phyloP scores from a whole-genome alignment of 768 basidiomycete genomes.

The Stropharia rugosoannulata region DNA sequence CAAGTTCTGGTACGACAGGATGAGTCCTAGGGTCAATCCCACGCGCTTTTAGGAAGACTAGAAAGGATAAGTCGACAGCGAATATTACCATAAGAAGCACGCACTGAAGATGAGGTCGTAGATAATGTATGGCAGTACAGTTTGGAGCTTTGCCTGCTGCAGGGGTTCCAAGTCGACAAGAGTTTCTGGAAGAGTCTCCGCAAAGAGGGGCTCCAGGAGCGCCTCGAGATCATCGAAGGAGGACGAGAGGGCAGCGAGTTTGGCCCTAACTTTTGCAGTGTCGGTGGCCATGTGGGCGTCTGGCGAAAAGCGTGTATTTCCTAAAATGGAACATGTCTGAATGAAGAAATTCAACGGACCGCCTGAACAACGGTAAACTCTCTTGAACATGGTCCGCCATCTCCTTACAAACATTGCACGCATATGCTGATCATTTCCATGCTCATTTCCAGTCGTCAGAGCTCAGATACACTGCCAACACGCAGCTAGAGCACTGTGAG shows the following conservation, averaged over 20 bases:
- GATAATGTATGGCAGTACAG: slow-evolving; percentile 74
- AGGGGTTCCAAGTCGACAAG: slow-evolving; percentile 64
- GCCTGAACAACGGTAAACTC: slow-evolving; percentile 30
- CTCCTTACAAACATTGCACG: slow-evolving; percentile 7
- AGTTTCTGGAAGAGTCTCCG: slow-evolving; percentile 67
- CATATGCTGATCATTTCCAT: slow-evolving; percentile 7
- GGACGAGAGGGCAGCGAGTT: slow-evolving; percentile 46
- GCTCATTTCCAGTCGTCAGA: slow-evolving; percentile 69
- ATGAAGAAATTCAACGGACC: slow-evolving; percentile 13
- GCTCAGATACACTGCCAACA: slow-evolving; percentile 93
- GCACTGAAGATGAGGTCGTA: slow-evolving; percentile 86
- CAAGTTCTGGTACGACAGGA: slow-evolving; percentile 72
- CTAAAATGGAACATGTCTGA: slow-evolving; percentile 9
- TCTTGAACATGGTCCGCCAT: slow-evolving; percentile 44
- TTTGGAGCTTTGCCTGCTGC: slow-evolving; percentile 82
- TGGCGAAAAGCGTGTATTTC: slow-evolving; percentile 3
- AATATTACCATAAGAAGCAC: slow-evolving; percentile 21
- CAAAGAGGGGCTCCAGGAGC: slow-evolving; percentile 62
- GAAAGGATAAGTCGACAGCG: background rate
- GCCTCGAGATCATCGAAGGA: slow-evolving; percentile 73
- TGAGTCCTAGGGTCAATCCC: slow-evolving; percentile 82
- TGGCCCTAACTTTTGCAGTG: slow-evolving; percentile 44
- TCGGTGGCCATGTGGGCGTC: slow-evolving; percentile 39
- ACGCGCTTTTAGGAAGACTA: slow-evolving; percentile 80
- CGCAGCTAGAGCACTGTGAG: slow-evolving; percentile 92